Base-by-base conservation (phyloP, 176 grass and related monocot species). In the Pontederia crassipes region DNA sequence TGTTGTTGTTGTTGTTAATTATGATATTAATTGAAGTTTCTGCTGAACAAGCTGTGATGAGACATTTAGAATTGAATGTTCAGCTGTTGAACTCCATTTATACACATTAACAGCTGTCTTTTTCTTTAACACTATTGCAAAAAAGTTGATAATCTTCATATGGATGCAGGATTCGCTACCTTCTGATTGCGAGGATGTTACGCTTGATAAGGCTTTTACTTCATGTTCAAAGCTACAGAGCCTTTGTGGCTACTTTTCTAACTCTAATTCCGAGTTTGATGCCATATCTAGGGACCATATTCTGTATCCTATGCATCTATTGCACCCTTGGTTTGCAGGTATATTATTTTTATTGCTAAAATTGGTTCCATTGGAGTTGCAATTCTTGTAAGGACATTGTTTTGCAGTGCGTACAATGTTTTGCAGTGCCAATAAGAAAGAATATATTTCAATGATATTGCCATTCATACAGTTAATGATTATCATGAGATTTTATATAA, bases 261-360 rank as follows among this genome's bases (percentile, higher is more conserved):
- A 85, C 84, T 49, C 80, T 97, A 51, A 97, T 91, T 67, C 89
- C 92, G 61, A 97, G 92, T 74, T 81, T 97, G 79, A 74, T 84
- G 79, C 92, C 92, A 71, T 97, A 97, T 75, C 83, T 97, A 62
- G 92, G 92, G 79, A 88, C 82, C 35, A 76, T 97, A 64, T 97
- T 97, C 62, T 97, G 92, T 57, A 54, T 85, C 57, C 84, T 88
- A 54, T 97, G 92, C 62, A 64, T 97, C 52, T 97, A 97, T 72
- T 97, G 92, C 74, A 88, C 87, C 53, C 46, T 91, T 78, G 92
- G 92, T 78, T 82, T 91, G 73, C 92, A 97, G 87, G 92, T 97
- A 65, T 61, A 40, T 40, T 40, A 40, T 40, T 40, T 4, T 40
- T 40, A 40, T 14, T 26, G 15, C n/a, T 18, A 1, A 20, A 64